A percentile compares a stretch with the other conserved stretches of the same genome.
Evolutionary conservation across 352 stramenopile species (phyloP).

Genomic region (Globisporangium abappressorium): DNA sequence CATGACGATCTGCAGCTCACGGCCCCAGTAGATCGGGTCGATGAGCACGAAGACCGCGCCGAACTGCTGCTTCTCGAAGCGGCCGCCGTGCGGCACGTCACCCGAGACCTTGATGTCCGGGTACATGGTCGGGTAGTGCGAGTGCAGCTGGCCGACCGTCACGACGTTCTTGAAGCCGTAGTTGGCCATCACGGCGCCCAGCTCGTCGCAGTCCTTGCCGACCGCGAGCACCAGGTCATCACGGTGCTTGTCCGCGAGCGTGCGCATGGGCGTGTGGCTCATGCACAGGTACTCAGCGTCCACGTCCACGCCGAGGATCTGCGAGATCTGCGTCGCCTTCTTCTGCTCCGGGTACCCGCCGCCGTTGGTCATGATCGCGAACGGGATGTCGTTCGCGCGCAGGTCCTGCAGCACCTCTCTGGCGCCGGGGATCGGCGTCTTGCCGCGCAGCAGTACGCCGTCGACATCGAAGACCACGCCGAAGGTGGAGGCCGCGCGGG

Average conservation of each 20-base stretch:
- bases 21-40: conserved; percentile 57
- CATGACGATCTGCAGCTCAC: conserved; percentile 59
- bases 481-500: conserved; percentile 41
- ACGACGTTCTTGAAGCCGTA: conserved; percentile 86
- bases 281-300: conserved; percentile 53
- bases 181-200: conserved; percentile 59
- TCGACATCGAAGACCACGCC: conserved; percentile 85
- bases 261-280: conserved; percentile 83
- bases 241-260: conserved; percentile 54
- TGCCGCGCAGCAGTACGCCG: conserved; percentile 75
- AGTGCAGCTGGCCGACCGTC: conserved; percentile 71
- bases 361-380: conserved; percentile 86
- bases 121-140: conserved; percentile 79
- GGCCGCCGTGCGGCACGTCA: conserved; percentile 22
- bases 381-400: conserved; percentile 54
- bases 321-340: conserved; percentile 67
- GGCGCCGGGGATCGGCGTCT: conserved; percentile 65
- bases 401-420: conserved; percentile 69
- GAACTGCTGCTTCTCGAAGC: conserved; percentile 38
- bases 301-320: conserved; percentile 66
- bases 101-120: conserved; percentile 63
- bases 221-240: conserved; percentile 78
- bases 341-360: conserved; percentile 77
- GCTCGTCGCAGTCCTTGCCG: conserved; percentile 70
- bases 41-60: conserved; percentile 56